Percentiles rank a stretch among this genome's conserved stretches.
phyloP scores from a whole-genome alignment of 2,329 filamentous ascomycete genomes.

The Colletotrichum sp. region DNA sequence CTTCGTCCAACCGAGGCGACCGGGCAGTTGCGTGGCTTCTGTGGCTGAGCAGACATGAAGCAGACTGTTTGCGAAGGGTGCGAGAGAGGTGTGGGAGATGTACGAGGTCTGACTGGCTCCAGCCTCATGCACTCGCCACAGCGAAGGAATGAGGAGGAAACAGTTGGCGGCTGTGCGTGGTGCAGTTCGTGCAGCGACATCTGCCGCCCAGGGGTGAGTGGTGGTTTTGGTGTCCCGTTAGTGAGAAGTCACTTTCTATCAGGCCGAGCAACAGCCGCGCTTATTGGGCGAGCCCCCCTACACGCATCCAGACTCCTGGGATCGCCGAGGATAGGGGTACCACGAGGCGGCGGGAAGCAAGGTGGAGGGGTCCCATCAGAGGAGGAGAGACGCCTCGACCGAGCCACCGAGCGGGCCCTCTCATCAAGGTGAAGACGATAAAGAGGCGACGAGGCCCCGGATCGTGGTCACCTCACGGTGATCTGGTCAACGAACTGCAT shows the following conservation, averaged over 20 bases:
- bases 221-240: constrained; percentile 8
- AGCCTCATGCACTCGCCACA: constrained; percentile 17
- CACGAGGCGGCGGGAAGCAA: constrained; percentile 11
- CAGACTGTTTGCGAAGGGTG: not conserved
- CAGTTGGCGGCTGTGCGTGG: not conserved
- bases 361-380: constrained; percentile 9
- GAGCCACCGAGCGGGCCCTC: not conserved
- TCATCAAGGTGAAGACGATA: constrained; percentile 7
- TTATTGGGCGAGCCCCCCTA: constrained; percentile 11
- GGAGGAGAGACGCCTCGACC: not conserved
- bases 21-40: not conserved
- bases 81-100: not conserved
- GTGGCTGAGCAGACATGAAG: constrained; percentile 6
- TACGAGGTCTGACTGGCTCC: constrained; percentile 1
- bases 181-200: not conserved
- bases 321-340: constrained; percentile 18
- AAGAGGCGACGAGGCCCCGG: constrained; percentile 2
- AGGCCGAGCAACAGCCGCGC: not conserved
- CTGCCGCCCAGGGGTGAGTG: not conserved
- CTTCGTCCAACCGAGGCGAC: not conserved
- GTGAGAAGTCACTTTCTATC: constrained; percentile 24
- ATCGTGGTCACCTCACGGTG: not conserved
- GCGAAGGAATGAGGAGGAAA: not conserved
- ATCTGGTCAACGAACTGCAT: not conserved
- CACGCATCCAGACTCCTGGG: constrained; percentile 20